Evolutionary conservation across 2,329 filamentous ascomycete genomes (phyloP), one percentile per base, ranked within the genome.

Genomic region (Oidium heveae): DNA sequence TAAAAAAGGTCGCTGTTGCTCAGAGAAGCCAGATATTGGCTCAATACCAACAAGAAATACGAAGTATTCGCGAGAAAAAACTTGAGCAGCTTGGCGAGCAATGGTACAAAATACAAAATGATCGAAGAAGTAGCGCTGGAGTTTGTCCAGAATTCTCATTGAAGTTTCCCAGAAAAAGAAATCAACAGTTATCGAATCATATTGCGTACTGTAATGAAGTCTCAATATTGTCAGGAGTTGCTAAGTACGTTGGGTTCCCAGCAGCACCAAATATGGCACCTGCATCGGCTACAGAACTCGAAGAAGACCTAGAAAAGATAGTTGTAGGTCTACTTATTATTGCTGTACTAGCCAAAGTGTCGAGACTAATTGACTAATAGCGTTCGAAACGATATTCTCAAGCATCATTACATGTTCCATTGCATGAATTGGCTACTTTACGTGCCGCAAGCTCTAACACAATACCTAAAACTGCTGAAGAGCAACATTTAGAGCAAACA

Each of bases 231-330:
- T 82, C 88, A 6, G 89, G 89, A 39, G 74, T 96, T 53, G 88
- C 89, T 37, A 96, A 95, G 68, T 88, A 95, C 66, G 81, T 94
- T 63, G 91, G 91, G 24, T 98, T 98, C 68, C 91, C 91, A 37
- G 88, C 89, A 34, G 91, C 88, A n/a, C 91, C 91, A 20, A 75
- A 84, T 36, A 82, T 98, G 68, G 73, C 73, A 56, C 76, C 84
- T 44, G 84, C 85, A 28, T 80, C 82, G 39, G 68, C 75, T 22
- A 71, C 75, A 12, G 86, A 95, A 63, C 69, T 91, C 50, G 86
- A 94, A 55, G 82, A 89, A 52, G 91, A 98, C 68, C 72, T 96
- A 59, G 80, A 84, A 65, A 83, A 83, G 61, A 95, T 98, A 73
- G 82, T 84, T 64, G 88, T 95, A 71, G 72, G 80, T 75, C 60